Evolutionary conservation across 495 filamentous ascomycete genomes (phyloP), one percentile per base, ranked within the genome.

Genomic region (Aspergillus funiculosus): DNA sequence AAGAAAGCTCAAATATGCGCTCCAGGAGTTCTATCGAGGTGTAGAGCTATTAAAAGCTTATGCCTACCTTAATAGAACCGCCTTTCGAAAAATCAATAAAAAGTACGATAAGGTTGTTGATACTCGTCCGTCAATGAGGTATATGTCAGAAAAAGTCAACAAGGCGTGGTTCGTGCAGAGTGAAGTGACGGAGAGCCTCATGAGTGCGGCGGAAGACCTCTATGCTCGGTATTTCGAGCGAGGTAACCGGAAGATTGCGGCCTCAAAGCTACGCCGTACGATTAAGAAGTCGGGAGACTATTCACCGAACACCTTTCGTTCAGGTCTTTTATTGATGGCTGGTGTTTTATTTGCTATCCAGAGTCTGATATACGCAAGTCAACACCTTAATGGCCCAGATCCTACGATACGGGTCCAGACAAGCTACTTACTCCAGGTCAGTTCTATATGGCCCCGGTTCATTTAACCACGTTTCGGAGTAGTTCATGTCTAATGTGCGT

Each of bases 81-180:
- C 89, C 1, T 96, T 97, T 48, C 85, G 90, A 6, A 98, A 98
- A 62, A 89, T 98, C 58, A 97, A 92, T 64, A 98, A 98, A 67
- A 98, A 98, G 67, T 96, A 89, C 55, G 90, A 98, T 69, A 97
- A 97, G 63, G 77, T 81, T 5, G 77, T 87, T 40, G 79, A 91
- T 50, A 79, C 88, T 36, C 78, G 82, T 19, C 85, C 86, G 2
- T 77, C 83, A 6, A 74, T 83, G 52, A 75, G 85, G 24, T 97
- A 89, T 59, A 90, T 95, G 87, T 82, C 81, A 7, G 92, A 95
- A 50, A 90, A 88, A 57, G 86, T 97, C 42, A 89, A 89, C 68
- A 85, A 85, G 52, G 78, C 89, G 7, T 87, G 83, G 73, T 98
- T 96, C 58, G 91, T 94, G 13, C 80, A 86, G 55, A 89, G 87